Percentiles rank a stretch among this genome's conserved stretches.
Evolutionary conservation across 2,329 filamentous ascomycete species (phyloP).

Genomic region (Rachicladosporium sp.): DNA sequence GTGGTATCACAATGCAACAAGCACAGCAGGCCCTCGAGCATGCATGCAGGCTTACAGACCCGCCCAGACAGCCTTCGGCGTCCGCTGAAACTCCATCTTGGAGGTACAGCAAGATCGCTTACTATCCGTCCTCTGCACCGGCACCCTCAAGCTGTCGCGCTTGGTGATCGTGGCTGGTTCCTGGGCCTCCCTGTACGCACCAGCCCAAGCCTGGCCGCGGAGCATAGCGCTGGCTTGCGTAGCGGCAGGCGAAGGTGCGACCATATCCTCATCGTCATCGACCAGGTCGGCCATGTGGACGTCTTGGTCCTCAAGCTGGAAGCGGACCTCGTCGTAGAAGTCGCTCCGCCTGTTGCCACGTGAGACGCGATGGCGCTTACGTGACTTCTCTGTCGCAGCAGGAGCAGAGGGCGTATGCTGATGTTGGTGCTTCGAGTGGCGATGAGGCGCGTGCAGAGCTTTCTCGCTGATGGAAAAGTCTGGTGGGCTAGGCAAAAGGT

Average conservation of each 20-base stretch:
- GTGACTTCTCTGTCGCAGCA: conserved; percentile 11
- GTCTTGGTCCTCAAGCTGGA: conserved; percentile 17
- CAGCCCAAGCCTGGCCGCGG: conserved; percentile 9
- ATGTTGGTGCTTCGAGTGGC: conserved; percentile 16
- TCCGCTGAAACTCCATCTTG: too few species aligned
- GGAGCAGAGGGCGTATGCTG: conserved; percentile 5
- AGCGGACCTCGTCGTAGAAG: conserved; percentile 24
- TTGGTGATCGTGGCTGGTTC: conserved; percentile 10
- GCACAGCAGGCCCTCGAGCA: too few species aligned
- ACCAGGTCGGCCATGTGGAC: conserved; percentile 14
- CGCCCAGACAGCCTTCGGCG: too few species aligned
- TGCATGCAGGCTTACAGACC: too few species aligned
- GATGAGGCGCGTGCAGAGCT: conserved; percentile 19
- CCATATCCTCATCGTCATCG: conserved; percentile 8
- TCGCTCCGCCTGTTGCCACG: conserved; percentile 19
- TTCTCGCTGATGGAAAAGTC: conserved; percentile 23
- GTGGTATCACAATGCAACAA: too few species aligned
- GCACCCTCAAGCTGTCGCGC: too few species aligned
- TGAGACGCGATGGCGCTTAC: conserved; percentile 20
- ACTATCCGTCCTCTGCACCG: too few species aligned
- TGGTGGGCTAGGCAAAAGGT: conserved; percentile 19
- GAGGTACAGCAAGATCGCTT: too few species aligned
- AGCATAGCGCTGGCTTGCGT: conserved; percentile 16
- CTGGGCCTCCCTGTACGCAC: conserved; percentile 11
- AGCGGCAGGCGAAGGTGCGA: conserved; percentile 16